These are phyloP conservation scores for Globisporangium heterothallicum DNA, from an alignment of 352 stramenopile genomes.

Conservation along the genomic window DNA sequence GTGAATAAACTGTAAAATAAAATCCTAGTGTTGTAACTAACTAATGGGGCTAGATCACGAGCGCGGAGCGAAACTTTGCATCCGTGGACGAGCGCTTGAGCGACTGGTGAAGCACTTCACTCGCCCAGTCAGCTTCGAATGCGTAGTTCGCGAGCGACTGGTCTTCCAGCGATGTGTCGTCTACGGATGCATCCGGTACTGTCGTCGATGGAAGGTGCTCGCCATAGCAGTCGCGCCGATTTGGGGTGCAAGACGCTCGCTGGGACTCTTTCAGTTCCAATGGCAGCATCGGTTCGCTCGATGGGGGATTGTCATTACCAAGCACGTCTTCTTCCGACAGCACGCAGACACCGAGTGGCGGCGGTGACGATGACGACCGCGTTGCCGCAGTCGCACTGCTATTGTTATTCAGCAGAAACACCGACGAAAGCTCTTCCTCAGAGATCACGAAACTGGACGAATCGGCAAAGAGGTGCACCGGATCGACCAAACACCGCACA, in stretches of 20 bases:
- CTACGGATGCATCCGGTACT: slow-evolving; percentile 5
- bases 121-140: slow-evolving; percentile 77
- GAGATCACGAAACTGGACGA: slow-evolving; percentile 68
- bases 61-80: background rate
- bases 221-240: background rate
- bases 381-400: slow-evolving; percentile 7
- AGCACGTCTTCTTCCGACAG: background rate
- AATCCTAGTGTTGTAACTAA: no score
- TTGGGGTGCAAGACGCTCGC: background rate
- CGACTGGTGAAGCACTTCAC: slow-evolving; percentile 19
- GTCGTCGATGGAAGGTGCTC: slow-evolving; percentile 11
- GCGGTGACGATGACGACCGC: slow-evolving; percentile 2
- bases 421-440: slow-evolving; percentile 47
- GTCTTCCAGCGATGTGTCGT: slow-evolving; percentile 25
- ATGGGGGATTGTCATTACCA: background rate
- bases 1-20: background rate
- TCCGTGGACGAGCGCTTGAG: slow-evolving; percentile 1
- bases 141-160: slow-evolving; percentile 58
- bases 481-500: slow-evolving; percentile 34
- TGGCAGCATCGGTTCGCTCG: slow-evolving; percentile 22
- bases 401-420: slow-evolving; percentile 21
- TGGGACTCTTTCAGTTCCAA: slow-evolving; percentile 48
- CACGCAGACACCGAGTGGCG: background rate
- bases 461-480: slow-evolving; percentile 53
- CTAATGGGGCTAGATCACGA: slow-evolving; percentile 7